Base-by-base conservation (phyloP, 2,329 filamentous ascomycete species). In the Lasiodiplodia sp. region DNA sequence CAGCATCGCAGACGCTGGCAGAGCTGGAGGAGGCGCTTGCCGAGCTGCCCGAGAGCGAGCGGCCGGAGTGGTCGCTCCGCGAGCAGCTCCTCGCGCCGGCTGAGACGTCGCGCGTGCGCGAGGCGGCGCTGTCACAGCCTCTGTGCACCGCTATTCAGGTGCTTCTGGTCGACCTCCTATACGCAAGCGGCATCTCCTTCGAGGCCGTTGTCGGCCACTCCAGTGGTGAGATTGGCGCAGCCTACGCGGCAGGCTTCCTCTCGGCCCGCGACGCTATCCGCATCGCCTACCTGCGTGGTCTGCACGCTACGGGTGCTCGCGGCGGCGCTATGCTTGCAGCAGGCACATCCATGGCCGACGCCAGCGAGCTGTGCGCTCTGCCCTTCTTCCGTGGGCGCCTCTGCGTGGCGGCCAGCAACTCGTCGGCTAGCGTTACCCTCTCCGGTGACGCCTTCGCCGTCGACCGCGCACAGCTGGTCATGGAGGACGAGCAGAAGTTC, bases 281-380 rank as follows among this genome's bases (percentile, higher is more conserved):
- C 23, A 71, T 75, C 51, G 72, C 75, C 3, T 77, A 76, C 68
- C 71, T 70, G 60, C 60, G 70, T 11, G 68, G 70, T 21, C 18
- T 66, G 11, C 52, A 66, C 23, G 38, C 38, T 1, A 55, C 67
- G 1, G 66, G 73, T 47, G 73, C 74, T 74, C 1, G 74, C 72
- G 53, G 57, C 2, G 80, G 78, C 31, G 72, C 75, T 0, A 82
- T 82, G 81, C 40, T 78, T 18, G 76, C 75, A 1, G 71, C 72
- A 14, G 73, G 73, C 10, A 11, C 1, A 25, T 7, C 10, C 25
- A 23, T 66, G 25, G 52, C 21, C 12, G 1, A 70, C 68, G 28
- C 66, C 64, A 7, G 28, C 63, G 51, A 44, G 12, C 21, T 55
- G 12, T 37, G 18, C 7, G 64, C 44, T 16, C 64, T 66, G 12